A percentile compares a stretch with the other conserved stretches of the same genome.
Conservation (phyloP, 2,329 filamentous ascomycete species). For the Colletotrichum karsti region DNA sequence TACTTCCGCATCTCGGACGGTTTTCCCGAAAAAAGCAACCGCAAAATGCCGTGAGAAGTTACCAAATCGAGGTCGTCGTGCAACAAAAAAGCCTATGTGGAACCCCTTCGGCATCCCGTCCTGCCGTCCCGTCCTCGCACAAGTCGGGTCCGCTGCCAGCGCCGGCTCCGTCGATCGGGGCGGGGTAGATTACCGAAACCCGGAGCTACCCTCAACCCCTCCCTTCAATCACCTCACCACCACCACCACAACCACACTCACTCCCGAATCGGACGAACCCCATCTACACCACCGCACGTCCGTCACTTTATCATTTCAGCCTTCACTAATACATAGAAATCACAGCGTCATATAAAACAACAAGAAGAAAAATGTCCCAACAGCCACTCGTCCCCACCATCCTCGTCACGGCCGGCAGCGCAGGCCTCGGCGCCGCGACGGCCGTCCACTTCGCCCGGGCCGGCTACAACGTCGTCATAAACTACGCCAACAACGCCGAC, state of each 20-base stretch:
- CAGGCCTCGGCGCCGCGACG: slow-evolving; percentile 71
- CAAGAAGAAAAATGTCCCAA: too few species aligned
- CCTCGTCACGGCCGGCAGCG: slow-evolving; percentile 46
- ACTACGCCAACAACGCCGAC: slow-evolving; percentile 66
- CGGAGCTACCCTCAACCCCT: background rate
- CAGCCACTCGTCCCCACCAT: slow-evolving; percentile 17
- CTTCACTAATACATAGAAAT: background rate
- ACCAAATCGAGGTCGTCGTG: too few species aligned
- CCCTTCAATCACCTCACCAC: background rate
- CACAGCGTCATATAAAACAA: background rate
- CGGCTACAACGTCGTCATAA: slow-evolving; percentile 72
- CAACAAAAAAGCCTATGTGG: too few species aligned
- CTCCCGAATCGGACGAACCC: background rate
- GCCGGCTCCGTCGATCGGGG: background rate
- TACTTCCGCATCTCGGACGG: too few species aligned
- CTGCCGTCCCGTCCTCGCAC: too few species aligned
- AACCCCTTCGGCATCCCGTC: too few species aligned
- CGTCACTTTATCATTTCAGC: background rate
- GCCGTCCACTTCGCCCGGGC: slow-evolving; percentile 68
- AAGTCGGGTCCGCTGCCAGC: background rate
- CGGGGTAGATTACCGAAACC: background rate
- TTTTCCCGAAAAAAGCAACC: too few species aligned
- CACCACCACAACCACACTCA: too few species aligned
- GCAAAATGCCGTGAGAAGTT: too few species aligned
- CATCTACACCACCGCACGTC: background rate